Percentiles rank a stretch among this genome's conserved stretches.
These are phyloP conservation scores for Sphagnum magellanicum DNA, from an alignment of 228 moss, liverwort and hornwort species.

Conservation along the genomic window DNA sequence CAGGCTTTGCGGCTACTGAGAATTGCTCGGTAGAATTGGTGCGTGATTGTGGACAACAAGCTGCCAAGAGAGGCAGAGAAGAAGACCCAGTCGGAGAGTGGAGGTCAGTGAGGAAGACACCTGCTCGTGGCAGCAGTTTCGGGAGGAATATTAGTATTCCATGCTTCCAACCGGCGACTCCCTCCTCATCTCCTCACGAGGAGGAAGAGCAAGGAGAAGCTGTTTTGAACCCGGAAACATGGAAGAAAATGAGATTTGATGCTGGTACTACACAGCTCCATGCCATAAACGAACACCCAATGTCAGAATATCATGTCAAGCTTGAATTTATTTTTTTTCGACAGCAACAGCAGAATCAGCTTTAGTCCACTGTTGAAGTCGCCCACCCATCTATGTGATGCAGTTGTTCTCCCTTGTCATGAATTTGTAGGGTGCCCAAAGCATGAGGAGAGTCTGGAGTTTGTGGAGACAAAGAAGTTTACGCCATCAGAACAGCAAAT, in stretches of 20 bases:
- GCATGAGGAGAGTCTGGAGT: constrained; percentile 8
- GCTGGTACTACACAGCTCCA: constrained; percentile 4
- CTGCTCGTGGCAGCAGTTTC: constrained; percentile 64
- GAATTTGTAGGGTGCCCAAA: constrained; percentile 6
- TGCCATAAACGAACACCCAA: neutral
- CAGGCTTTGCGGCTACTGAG: neutral
- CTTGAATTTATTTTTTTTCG: too few species aligned
- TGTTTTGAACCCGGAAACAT: constrained; percentile 8
- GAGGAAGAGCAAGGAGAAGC: neutral
- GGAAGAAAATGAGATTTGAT: constrained; percentile 12
- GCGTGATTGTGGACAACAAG: neutral
- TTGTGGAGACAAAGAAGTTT: constrained; percentile 1
- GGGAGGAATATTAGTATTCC: constrained; percentile 23
- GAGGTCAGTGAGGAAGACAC: constrained; percentile 69
- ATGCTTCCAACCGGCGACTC: neutral
- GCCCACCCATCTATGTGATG: neutral
- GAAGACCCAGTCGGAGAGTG: constrained; percentile 49
- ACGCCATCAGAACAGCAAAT: constrained; percentile 52
- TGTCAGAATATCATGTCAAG: neutral
- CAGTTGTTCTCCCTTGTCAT: neutral
- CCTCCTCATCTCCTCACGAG: constrained; percentile 16
- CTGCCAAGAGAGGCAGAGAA: neutral
- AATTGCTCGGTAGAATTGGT: neutral
- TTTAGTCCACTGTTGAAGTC: too few species aligned
- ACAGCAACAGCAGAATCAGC: too few species aligned